phyloP scores from a whole-genome alignment of 306 rosid genomes.

The Rosa chinensis region DNA sequence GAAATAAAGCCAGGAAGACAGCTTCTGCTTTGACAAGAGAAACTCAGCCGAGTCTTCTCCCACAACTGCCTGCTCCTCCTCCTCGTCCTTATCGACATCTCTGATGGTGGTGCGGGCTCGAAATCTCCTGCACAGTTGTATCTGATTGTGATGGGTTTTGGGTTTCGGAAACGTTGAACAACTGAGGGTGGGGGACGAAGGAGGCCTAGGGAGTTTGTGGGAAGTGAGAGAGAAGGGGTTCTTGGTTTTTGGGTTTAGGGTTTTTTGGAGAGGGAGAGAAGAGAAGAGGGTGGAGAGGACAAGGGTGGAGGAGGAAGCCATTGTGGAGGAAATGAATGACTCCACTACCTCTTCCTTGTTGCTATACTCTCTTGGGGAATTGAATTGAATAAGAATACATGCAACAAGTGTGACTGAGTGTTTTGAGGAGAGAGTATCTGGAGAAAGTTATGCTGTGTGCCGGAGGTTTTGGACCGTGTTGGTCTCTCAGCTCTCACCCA shows the following conservation, averaged over 20 bases:
- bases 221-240: neutral
- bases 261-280: slow-evolving; percentile 17
- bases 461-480: slow-evolving; percentile 24
- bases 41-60: slow-evolving; percentile 86
- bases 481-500: neutral
- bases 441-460: slow-evolving; percentile 20
- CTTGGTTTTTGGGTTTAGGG: slow-evolving; percentile 12
- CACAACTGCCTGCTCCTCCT: slow-evolving; percentile 19
- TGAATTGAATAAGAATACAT: neutral
- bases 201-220: neutral
- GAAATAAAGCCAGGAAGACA: slow-evolving; percentile 72
- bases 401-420: neutral
- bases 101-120: slow-evolving; percentile 44
- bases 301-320: slow-evolving; percentile 35
- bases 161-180: neutral
- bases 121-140: slow-evolving; percentile 14
- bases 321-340: neutral
- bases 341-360: neutral
- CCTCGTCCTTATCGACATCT: slow-evolving; percentile 15
- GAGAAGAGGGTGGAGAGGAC: slow-evolving; percentile 29
- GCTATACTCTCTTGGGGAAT: neutral
- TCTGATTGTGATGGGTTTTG: neutral
- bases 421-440: slow-evolving; percentile 20
- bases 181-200: neutral
- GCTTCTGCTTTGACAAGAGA: slow-evolving; percentile 59